These are phyloP conservation scores for Cladophialophora bantiana DNA, from an alignment of 2,329 filamentous ascomycete genomes.

Conservation along the genomic window DNA sequence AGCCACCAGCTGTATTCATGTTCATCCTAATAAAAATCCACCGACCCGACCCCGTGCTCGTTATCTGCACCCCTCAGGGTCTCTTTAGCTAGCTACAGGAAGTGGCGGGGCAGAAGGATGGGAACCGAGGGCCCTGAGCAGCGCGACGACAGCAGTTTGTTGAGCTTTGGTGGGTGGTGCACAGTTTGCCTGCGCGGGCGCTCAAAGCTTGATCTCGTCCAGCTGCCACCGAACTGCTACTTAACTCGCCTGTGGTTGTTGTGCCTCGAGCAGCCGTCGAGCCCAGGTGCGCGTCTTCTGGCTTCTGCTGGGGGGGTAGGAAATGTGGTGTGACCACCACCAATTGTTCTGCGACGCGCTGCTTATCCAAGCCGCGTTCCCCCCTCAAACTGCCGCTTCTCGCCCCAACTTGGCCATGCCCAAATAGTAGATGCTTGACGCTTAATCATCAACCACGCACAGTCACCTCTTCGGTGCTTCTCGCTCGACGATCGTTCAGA, in stretches of 20 bases:
- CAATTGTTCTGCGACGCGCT: not conserved
- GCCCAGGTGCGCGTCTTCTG: not conserved
- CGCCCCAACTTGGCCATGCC: not conserved
- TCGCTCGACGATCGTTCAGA: constrained; percentile 17
- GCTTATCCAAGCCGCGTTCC: constrained; percentile 4
- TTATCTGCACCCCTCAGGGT: constrained; percentile 6
- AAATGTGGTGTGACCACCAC: constrained; percentile 4
- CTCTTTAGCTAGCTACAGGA: not conserved
- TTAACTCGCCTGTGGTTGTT: not conserved
- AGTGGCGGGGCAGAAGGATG: not conserved
- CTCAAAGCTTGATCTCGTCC: not conserved
- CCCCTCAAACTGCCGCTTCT: constrained; percentile 15
- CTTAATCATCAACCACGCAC: constrained; percentile 25
- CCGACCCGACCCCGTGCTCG: not conserved
- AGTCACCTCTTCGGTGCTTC: not conserved
- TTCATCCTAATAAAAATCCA: not conserved
- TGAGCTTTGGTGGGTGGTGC: not conserved
- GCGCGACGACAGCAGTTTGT: not conserved
- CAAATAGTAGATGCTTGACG: constrained; percentile 15
- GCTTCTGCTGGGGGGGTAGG: not conserved
- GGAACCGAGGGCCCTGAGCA: not conserved
- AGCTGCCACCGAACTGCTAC: not conserved
- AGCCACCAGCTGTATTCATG: not conserved
- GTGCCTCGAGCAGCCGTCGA: not conserved
- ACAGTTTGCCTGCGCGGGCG: not conserved